Evolutionary conservation across 192 early-diverging fungal genomes (phyloP).

Genomic region (Pilaira anomala): DNA sequence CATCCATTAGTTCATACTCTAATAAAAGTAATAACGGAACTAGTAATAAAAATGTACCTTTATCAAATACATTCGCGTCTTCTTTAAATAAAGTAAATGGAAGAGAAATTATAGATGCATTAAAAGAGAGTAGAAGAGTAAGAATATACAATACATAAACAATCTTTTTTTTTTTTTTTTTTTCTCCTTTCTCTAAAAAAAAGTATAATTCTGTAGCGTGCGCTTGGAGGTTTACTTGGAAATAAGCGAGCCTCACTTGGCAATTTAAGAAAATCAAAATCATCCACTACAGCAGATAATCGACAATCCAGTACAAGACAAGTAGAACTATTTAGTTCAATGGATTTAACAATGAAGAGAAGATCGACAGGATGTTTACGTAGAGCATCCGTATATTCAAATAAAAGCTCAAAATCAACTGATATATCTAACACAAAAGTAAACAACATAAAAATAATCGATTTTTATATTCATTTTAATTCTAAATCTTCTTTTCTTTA

Average conservation of each 20-base stretch:
- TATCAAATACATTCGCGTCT: not conserved
- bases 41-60: not conserved
- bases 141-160: not conserved
- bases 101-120: conserved; percentile 3
- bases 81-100: conserved; percentile 2
- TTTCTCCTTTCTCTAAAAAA: not conserved
- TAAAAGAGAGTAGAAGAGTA: conserved; percentile 16
- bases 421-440: conserved; percentile 1
- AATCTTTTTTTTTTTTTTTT: not conserved
- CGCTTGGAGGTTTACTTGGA: conserved; percentile 8
- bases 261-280: conserved; percentile 29
- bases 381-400: conserved; percentile 14
- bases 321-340: not conserved
- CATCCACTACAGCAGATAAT: conserved; percentile 27
- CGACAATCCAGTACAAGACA: not conserved
- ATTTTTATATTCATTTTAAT: not conserved
- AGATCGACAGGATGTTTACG: conserved; percentile 34
- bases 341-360: conserved; percentile 31
- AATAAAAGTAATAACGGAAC: not conserved
- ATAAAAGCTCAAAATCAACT: conserved; percentile 9
- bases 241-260: conserved; percentile 23
- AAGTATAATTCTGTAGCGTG: not conserved
- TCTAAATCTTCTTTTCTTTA: not conserved
- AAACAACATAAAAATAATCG: conserved; percentile 7
- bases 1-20: conserved; percentile 7